These are phyloP conservation scores for Alternaria sp. DNA, from an alignment of 2,329 filamentous ascomycete species.

Conservation along the genomic window DNA sequence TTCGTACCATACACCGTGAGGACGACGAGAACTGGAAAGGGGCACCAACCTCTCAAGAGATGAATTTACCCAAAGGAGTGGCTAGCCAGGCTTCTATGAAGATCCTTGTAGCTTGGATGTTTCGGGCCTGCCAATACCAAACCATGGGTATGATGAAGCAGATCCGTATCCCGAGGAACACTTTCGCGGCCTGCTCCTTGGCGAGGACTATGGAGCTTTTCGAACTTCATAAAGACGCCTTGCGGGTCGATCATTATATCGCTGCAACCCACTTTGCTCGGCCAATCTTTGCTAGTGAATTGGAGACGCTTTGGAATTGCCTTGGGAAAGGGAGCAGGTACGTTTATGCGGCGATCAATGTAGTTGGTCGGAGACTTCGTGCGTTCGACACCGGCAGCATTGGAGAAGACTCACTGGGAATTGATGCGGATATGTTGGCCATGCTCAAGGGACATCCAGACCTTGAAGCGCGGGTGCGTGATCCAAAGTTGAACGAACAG, in stretches of 20 bases:
- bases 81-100: constrained; percentile 24
- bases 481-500: constrained; percentile 21
- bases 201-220: constrained; percentile 29
- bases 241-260: constrained; percentile 28
- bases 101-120: constrained; percentile 37
- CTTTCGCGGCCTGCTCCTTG: constrained; percentile 34
- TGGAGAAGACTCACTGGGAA: neutral
- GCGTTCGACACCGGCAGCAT: constrained; percentile 1
- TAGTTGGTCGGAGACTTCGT: constrained; percentile 9
- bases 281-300: constrained; percentile 26
- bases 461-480: constrained; percentile 19
- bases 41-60: constrained; percentile 11
- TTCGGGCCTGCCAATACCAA: constrained; percentile 24
- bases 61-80: constrained; percentile 21
- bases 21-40: constrained; percentile 19
- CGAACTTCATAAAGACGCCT: constrained; percentile 29
- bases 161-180: constrained; percentile 26
- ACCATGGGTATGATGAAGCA: constrained; percentile 22
- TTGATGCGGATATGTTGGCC: constrained; percentile 12
- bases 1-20: constrained; percentile 23
- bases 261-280: constrained; percentile 18
- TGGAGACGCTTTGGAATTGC: constrained; percentile 33
- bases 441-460: constrained; percentile 13
- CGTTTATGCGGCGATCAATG: constrained; percentile 29
- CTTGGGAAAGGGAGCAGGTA: constrained; percentile 30